phyloP scores from a whole-genome alignment of 805 yeast species.

The Torulaspora delbrueckii region DNA sequence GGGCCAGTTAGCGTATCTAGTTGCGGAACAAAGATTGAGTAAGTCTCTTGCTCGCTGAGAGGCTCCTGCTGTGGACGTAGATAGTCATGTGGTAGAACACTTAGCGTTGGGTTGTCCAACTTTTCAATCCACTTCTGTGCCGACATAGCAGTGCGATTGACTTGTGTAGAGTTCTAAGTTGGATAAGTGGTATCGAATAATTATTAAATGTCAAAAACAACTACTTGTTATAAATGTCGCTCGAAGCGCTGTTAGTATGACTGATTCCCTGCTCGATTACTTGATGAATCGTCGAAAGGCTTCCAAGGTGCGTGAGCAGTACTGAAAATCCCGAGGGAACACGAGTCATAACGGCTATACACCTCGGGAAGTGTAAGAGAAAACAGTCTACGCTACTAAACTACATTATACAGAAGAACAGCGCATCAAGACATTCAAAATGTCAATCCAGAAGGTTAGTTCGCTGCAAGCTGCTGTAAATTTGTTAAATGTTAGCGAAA shows the following conservation, averaged over 20 bases:
- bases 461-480: neutral
- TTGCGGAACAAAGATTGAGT: conserved; percentile 35
- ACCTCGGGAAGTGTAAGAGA: neutral
- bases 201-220: too few species aligned
- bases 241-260: neutral
- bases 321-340: conserved; percentile 12
- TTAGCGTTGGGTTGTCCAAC: conserved; percentile 75
- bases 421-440: too few species aligned
- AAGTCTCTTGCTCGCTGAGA: conserved; percentile 55
- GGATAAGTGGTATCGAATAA: too few species aligned
- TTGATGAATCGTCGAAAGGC: neutral
- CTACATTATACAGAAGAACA: too few species aligned
- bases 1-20: conserved; percentile 23
- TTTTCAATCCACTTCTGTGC: conserved; percentile 51
- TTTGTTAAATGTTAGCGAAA: neutral
- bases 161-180: neutral
- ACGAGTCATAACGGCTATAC: neutral
- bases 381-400: neutral
- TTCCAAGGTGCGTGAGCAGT: neutral
- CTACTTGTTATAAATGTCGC: neutral
- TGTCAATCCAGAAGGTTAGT: neutral
- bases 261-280: neutral
- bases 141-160: conserved; percentile 4
- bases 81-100: conserved; percentile 84
- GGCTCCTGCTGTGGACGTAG: conserved; percentile 68